Conservation (phyloP, 1,139 yeast genomes). For the Taphrina populina region DNA sequence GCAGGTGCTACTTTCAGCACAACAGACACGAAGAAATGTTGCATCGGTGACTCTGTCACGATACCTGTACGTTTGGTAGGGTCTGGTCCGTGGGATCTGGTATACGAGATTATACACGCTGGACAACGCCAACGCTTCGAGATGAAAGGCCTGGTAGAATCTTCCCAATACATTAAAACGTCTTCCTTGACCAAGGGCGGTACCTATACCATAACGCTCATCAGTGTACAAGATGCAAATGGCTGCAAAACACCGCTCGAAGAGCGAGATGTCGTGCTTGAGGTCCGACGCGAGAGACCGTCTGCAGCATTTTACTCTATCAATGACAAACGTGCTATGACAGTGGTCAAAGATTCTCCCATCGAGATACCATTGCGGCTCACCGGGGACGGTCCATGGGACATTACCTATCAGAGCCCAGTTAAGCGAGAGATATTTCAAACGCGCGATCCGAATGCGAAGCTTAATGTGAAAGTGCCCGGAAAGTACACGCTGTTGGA, state of each 20-base stretch:
- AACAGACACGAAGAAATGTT: conserved; percentile 44
- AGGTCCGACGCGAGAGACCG: conserved; percentile 69
- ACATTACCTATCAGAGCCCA: conserved; percentile 35
- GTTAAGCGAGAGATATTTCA: conserved; percentile 11
- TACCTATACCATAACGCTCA: conserved; percentile 60
- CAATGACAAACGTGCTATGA: conserved; percentile 43
- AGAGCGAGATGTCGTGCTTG: conserved; percentile 58
- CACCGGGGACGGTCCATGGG: conserved; percentile 50
- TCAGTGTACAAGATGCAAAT: conserved; percentile 66
- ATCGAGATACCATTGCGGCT: conserved; percentile 60
- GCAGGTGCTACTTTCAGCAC: conserved; percentile 47
- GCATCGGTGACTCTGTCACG: conserved; percentile 52
- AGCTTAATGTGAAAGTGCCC: conserved; percentile 52
- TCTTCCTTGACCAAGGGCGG: conserved; percentile 67
- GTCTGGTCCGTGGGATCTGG: conserved; percentile 70
- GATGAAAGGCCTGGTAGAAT: conserved; percentile 50
- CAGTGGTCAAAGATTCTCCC: conserved; percentile 56
- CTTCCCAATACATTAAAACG: conserved; percentile 52
- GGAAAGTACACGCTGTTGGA: conserved; percentile 65
- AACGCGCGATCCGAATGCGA: conserved; percentile 42
- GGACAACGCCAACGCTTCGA: conserved; percentile 51
- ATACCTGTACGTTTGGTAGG: conserved; percentile 68
- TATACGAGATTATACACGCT: conserved; percentile 63
- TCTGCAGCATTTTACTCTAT: conserved; percentile 51
- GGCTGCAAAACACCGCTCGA: conserved; percentile 71